Base-by-base conservation (phyloP, 2,329 filamentous ascomycete species). In the Aspergillus puulaauensis region DNA sequence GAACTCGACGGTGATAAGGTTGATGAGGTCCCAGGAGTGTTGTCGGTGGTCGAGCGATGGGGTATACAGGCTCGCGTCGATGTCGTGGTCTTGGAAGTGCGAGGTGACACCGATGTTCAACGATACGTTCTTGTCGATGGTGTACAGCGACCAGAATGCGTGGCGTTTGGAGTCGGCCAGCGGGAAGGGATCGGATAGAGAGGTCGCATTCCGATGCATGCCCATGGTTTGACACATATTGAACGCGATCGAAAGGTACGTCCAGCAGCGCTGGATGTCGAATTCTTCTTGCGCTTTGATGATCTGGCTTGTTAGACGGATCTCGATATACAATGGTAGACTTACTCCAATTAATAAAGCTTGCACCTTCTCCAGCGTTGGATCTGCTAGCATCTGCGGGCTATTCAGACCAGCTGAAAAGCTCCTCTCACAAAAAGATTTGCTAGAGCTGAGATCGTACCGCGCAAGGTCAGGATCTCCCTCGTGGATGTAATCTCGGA, bases 41-140 rank as follows among this genome's bases (percentile, higher is more conserved):
- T 63, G 57, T 14, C 55, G 58, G 3, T 62, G 57, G 17, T 69
- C 56, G 4, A 54, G 27, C 0, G 66, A 68, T 2, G 65, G 62
- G 0, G 49, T 54, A 40, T 67, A 66, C 0, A 63, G 49, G 3
- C 63, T 63, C 1, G 62, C 56, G 39, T 69, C 67, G 15, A 69
- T 67, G 27, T 69, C 67, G 44, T 69, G 65, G 37, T 69, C 66
- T n/a, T 68, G 66, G 19, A 69, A 64, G 39, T 67, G 65, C 1
- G 67, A 66, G 2, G 61, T 61, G 19, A 67, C 52, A 3, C 67
- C 67, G 6, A 69, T 55, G 14, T 64, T 68, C 4, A 68, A 53
- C 2, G 67, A 66, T 5, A 69, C 53, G 39, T 68, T 67, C 52
- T 69, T 69, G 54, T 69, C 67, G 14, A 68, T 62, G 0, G 61